These are phyloP conservation scores for Phytomonas serpens DNA, from an alignment of 208 protist genomes.

Conservation along the genomic window DNA sequence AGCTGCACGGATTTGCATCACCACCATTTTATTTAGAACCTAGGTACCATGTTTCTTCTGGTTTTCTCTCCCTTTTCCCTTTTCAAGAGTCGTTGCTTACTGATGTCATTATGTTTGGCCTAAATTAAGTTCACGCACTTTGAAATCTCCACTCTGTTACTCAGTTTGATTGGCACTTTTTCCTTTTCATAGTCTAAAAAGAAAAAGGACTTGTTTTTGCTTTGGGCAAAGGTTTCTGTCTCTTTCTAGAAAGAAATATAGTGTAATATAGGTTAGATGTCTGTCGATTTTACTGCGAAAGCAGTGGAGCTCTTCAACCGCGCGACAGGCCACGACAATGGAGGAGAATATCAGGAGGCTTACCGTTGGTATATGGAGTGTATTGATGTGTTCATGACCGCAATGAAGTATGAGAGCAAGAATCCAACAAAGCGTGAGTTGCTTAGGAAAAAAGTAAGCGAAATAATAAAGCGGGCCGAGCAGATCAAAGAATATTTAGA, in stretches of 20 bases:
- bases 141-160: not conserved
- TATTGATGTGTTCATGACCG: conserved; percentile 93
- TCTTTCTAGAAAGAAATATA: conserved; percentile 12
- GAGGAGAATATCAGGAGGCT: conserved; percentile 92
- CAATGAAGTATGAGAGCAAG: conserved; percentile 94
- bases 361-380: conserved; percentile 91
- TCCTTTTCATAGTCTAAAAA: conserved; percentile 9
- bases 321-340: conserved; percentile 83
- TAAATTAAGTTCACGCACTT: not conserved
- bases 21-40: not conserved
- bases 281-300: conserved; percentile 90
- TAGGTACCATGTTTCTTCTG: conserved; percentile 9
- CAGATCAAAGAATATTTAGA: conserved; percentile 94
- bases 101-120: not conserved
- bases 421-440: conserved; percentile 91
- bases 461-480: conserved; percentile 94
- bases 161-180: not conserved
- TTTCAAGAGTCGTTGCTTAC: not conserved
- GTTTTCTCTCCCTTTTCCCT: not conserved
- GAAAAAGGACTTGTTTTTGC: conserved; percentile 1
- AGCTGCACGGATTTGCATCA: not conserved
- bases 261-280: conserved; percentile 28
- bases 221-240: not conserved
- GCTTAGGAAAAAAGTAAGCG: conserved; percentile 83
- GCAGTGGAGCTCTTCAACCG: conserved; percentile 92